Evolutionary conservation across 2,329 filamentous ascomycete species (phyloP).

Genomic region (Colletotrichum navitas): DNA sequence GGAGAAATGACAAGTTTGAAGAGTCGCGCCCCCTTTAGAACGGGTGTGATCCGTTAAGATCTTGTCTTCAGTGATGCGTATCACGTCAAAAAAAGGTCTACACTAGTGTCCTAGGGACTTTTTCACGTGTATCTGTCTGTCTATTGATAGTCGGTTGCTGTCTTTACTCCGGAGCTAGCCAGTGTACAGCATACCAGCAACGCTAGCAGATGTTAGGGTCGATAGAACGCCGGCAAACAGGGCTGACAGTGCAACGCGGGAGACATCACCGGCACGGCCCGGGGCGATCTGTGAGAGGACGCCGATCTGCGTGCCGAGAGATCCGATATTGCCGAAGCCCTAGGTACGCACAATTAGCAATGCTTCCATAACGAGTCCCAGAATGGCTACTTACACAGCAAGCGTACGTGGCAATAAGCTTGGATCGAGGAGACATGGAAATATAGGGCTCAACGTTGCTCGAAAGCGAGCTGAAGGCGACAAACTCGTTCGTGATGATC

Average conservation of each 20-base stretch:
- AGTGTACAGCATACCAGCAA: conserved; percentile 37
- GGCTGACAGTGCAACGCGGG: conserved; percentile 32
- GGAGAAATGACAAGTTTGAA: neutral
- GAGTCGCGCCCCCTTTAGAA: neutral
- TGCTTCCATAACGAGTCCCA: neutral
- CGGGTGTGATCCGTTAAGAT: neutral
- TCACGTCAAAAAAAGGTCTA: neutral
- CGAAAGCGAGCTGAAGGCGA: conserved; percentile 34
- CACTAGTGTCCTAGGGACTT: neutral
- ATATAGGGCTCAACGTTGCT: conserved; percentile 34
- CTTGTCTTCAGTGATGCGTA: neutral
- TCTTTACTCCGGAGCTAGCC: conserved; percentile 8
- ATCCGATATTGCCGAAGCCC: conserved; percentile 36
- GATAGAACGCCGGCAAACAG: conserved; percentile 37
- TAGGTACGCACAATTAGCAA: neutral
- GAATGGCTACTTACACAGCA: conserved; percentile 26
- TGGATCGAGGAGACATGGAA: conserved; percentile 36
- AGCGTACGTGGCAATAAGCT: conserved; percentile 33
- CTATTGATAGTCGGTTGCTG: neutral
- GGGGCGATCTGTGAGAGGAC: conserved; percentile 38
- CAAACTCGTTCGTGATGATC: conserved; percentile 35
- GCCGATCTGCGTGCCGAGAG: conserved; percentile 36
- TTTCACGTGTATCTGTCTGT: conserved; percentile 3
- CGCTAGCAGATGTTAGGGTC: conserved; percentile 35
- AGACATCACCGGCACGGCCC: conserved; percentile 32